A percentile compares a stretch with the other conserved stretches of the same genome.
phyloP scores from a whole-genome alignment of 352 stramenopile species.

The Phytophthora sp. region DNA sequence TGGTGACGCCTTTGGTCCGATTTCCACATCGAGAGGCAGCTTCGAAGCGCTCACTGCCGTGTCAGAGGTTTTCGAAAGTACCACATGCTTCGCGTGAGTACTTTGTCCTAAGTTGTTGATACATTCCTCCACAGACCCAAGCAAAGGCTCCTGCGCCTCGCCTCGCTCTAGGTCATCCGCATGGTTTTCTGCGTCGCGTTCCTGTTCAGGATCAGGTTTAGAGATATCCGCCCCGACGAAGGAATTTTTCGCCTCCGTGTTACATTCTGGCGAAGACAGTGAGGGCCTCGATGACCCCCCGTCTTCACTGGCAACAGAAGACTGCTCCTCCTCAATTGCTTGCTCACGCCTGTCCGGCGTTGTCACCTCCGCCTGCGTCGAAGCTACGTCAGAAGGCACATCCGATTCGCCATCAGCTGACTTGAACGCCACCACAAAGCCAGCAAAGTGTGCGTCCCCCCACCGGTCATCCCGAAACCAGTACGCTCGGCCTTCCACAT shows the following conservation, averaged over 20 bases:
- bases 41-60: slow-evolving; percentile 10
- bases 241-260: too few relatives aligned
- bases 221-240: slow-evolving; percentile 4
- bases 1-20: too few relatives aligned
- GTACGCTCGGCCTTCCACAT: slow-evolving; percentile 37
- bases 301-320: not conserved
- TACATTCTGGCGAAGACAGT: not conserved
- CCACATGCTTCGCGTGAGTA: not conserved
- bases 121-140: slow-evolving; percentile 25
- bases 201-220: slow-evolving; percentile 15
- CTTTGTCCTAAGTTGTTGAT: slow-evolving; percentile 15
- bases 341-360: not conserved
- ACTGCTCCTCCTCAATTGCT: not conserved
- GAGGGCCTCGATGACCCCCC: not conserved
- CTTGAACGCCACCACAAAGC: slow-evolving; percentile 22
- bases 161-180: not conserved
- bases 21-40: slow-evolving; percentile 6
- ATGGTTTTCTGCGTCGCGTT: not conserved
- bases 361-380: not conserved
- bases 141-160: not conserved
- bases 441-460: slow-evolving; percentile 23
- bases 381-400: not conserved
- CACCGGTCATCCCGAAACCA: slow-evolving; percentile 38
- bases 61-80: slow-evolving; percentile 4
- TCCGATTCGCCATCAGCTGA: not conserved